Base-by-base conservation (phyloP, 2,329 filamentous ascomycete species). In the Colletotrichum siamense region DNA sequence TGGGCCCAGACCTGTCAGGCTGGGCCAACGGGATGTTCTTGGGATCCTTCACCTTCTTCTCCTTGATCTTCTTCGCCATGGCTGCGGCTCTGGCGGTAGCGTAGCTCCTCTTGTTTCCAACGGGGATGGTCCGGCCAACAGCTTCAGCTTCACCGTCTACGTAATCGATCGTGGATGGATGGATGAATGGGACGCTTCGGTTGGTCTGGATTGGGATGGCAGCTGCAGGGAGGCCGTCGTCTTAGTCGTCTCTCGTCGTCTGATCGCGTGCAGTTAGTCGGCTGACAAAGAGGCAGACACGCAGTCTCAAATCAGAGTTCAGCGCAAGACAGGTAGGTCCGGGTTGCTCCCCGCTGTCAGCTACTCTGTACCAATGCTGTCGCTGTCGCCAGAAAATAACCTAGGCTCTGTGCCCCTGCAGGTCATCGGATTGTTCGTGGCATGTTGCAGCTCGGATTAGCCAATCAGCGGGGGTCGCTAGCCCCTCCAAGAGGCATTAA, bases 1-100 rank as follows among this genome's bases (percentile, higher is more conserved):
- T 86, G 0, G 88, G 89, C 2, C 84, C 90, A 67, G 91, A 92
- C 76, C 93, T 91, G 84, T 95, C 92, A 36, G 94, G 94, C n/a
- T 94, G 92, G 68, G 87, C 85, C 75, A 96, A 88, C 79, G 92
- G 91, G 82, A 95, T 89, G 75, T 89, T 85, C 78, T 84, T 82
- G 59, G 88, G 84, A 63, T 85, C 84, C 79, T 87, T 85, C 78
- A 89, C 85, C 78, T 87, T 89, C 65, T 89, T 88, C 79, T 88
- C 87, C 78, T 85, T 86, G 70, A 86, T 88, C 89, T 72, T 75
- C 24, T 77, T 78, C 6, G 75, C 77, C 77, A 78, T 78, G 8
- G 26, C 74, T 63, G 63, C 57, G 61, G 18, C 26, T 8, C 32
- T 24, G 26, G 15, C 65, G 32, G 65, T 68, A 39, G 44, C 44